Evolutionary conservation across 2,329 filamentous ascomycete species (phyloP).

Genomic region (Akanthomyces muscarius): DNA sequence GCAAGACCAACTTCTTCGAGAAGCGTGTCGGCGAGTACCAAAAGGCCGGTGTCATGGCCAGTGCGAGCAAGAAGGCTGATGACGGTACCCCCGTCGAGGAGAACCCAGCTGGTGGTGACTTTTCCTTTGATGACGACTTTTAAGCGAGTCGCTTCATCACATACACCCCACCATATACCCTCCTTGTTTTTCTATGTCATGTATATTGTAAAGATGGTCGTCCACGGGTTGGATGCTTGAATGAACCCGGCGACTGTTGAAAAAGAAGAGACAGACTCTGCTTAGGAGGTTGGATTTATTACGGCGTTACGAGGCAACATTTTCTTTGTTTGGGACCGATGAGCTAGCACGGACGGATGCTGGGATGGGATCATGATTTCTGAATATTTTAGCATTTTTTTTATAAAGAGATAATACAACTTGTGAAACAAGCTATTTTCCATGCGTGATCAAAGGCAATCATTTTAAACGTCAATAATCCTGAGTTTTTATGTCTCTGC

Average conservation of each 20-base stretch:
- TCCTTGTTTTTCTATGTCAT: constrained; percentile 16
- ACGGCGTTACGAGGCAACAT: constrained; percentile 12
- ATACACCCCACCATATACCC: constrained; percentile 21
- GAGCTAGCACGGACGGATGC: constrained; percentile 5
- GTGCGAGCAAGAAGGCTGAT: constrained; percentile 69
- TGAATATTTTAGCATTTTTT: constrained; percentile 20
- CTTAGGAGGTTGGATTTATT: constrained; percentile 9
- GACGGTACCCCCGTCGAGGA: constrained; percentile 43
- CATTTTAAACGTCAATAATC: background rate
- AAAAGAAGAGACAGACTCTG: constrained; percentile 8
- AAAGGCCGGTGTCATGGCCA: constrained; percentile 97
- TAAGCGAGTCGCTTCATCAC: constrained; percentile 45
- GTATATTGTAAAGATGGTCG: constrained; percentile 15
- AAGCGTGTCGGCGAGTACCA: constrained; percentile 99
- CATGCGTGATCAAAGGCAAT: background rate
- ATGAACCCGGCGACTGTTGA: constrained; percentile 9
- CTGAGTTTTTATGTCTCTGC: background rate
- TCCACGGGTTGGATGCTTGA: constrained; percentile 17
- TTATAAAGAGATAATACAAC: constrained; percentile 1
- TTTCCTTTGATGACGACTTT: constrained; percentile 95
- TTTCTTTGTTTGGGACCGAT: constrained; percentile 10
- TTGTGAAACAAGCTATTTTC: background rate
- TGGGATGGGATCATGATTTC: constrained; percentile 16
- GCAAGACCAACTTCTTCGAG: constrained; percentile 99
- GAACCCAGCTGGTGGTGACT: constrained; percentile 67